Base-by-base conservation (phyloP, 208 protist species). In the Trypanosomatidae sp. region DNA sequence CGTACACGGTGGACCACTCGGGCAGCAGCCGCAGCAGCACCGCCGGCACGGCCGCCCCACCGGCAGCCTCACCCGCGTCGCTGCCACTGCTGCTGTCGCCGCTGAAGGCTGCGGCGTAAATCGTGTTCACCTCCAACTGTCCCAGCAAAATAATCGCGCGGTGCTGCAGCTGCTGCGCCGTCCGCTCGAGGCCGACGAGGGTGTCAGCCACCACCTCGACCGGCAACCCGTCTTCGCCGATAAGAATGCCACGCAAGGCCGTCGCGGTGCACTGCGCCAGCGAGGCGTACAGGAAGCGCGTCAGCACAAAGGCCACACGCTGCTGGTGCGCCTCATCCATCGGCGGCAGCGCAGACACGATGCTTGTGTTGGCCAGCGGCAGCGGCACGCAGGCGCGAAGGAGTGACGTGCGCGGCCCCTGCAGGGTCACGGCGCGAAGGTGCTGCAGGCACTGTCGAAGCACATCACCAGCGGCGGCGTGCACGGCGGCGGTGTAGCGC, bases 131-230 rank as follows among this genome's bases (percentile, higher is more conserved):
- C 62, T 90, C 81, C 19, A 86, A 53, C 77, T 91, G 84, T 0
- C 90, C 90, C 7, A 87, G 74, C n/a, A 95, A 71, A 0, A 91
- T 52, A 56, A 90, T 76, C 44, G 71, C 84, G 53, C 86, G 88
- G 44, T 84, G 80, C 49, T 86, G 77, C 55, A 90, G 79, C 43
- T 71, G 69, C 69, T 73, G 72, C 46, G 83, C 80, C 15, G 60
- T 50, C 15, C 68, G 43, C 52, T 70, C 62, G 0, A 85, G 77
- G 25, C 68, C 49, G 7, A 28, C 28, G 3, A 62, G 43, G 15
- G 68, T 56, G 10, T 79, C 71, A 33, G 64, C 64, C 41, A 84
- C 22, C 17, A 67, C 39, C 15, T 71, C 69, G 4, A 49, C 44
- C 62, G 76, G 76, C 53, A 77, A 33, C 43, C 66, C 62, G 33